phyloP scores from a whole-genome alignment of 1,139 yeast species.

The Candida sojae region DNA sequence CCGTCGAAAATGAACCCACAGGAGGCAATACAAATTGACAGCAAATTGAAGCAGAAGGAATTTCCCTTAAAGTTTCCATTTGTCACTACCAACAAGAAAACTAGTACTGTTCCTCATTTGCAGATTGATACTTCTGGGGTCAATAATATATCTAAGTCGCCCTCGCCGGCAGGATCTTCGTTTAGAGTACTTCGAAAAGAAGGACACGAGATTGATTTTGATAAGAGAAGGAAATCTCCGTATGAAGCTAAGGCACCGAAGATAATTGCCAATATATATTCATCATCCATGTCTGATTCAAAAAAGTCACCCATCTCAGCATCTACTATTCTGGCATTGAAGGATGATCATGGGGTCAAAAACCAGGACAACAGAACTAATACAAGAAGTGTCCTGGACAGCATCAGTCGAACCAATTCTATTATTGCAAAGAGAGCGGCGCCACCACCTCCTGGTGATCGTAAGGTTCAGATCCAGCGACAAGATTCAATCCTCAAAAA shows the following conservation, averaged over 20 bases:
- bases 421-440: conserved; percentile 70
- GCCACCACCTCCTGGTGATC: conserved; percentile 64
- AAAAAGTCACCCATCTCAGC: conserved; percentile 41
- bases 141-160: conserved; percentile 13
- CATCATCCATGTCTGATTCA: conserved; percentile 40
- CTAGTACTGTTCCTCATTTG: conserved; percentile 20
- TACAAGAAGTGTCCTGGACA: conserved; percentile 2
- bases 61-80: conserved; percentile 15
- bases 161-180: conserved; percentile 23
- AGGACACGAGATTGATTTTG: conserved; percentile 75
- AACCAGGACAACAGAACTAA: neutral
- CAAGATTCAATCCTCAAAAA: conserved; percentile 18
- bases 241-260: conserved; percentile 51
- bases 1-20: conserved; percentile 2
- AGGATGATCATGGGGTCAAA: conserved; percentile 21
- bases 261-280: conserved; percentile 43
- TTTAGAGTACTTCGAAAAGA: conserved; percentile 60
- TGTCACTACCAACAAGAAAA: conserved; percentile 9
- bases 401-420: conserved; percentile 9
- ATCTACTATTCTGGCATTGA: conserved; percentile 34
- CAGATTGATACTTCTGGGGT: conserved; percentile 29
- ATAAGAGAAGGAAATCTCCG: conserved; percentile 77
- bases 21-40: neutral
- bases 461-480: conserved; percentile 15
- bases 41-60: conserved; percentile 15